Percentiles rank a stretch among this genome's conserved stretches.
Conservation (phyloP, 2,329 filamentous ascomycete genomes). For the Cercospora sesami region DNA sequence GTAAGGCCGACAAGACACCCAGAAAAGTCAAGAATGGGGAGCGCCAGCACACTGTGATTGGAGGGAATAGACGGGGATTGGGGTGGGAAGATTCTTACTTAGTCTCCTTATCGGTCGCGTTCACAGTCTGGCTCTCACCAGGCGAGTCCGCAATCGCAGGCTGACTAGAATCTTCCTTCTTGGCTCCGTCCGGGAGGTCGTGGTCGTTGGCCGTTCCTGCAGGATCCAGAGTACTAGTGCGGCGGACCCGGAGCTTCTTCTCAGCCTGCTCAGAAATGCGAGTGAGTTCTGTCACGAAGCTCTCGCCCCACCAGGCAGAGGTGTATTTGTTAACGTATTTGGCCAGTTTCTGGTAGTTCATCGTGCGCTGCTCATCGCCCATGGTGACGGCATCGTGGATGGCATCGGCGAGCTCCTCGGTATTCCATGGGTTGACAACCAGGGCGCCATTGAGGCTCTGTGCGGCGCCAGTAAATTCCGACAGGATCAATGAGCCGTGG, state of each 20-base stretch:
- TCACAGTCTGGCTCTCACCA: slow-evolving; percentile 23
- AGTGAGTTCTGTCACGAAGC: slow-evolving; percentile 81
- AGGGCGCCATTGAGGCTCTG: slow-evolving; percentile 91
- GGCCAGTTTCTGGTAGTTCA: slow-evolving; percentile 88
- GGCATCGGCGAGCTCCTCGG: slow-evolving; percentile 87
- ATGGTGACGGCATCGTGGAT: slow-evolving; percentile 97
- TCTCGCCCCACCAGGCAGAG: slow-evolving; percentile 91
- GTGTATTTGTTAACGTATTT: slow-evolving; percentile 98
- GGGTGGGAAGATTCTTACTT: slow-evolving; percentile 24
- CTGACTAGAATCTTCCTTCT: slow-evolving; percentile 21
- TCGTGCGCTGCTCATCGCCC: slow-evolving; percentile 79
- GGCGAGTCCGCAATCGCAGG: slow-evolving; percentile 20
- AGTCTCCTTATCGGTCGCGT: slow-evolving; percentile 20
- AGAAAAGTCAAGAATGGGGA: neutral
- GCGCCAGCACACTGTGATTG: slow-evolving; percentile 11
- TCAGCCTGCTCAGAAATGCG: slow-evolving; percentile 57
- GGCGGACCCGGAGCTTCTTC: slow-evolving; percentile 49
- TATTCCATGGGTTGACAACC: slow-evolving; percentile 98
- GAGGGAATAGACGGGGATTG: neutral
- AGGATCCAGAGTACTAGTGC: slow-evolving; percentile 26
- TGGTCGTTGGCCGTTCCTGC: slow-evolving; percentile 14
- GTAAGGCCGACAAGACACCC: neutral
- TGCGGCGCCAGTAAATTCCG: slow-evolving; percentile 93
- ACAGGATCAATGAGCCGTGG: slow-evolving; percentile 91
- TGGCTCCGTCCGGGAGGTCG: slow-evolving; percentile 13